Evolutionary conservation across 805 yeast genomes (phyloP).

Genomic region (Scheffersomyces coipomensis): DNA sequence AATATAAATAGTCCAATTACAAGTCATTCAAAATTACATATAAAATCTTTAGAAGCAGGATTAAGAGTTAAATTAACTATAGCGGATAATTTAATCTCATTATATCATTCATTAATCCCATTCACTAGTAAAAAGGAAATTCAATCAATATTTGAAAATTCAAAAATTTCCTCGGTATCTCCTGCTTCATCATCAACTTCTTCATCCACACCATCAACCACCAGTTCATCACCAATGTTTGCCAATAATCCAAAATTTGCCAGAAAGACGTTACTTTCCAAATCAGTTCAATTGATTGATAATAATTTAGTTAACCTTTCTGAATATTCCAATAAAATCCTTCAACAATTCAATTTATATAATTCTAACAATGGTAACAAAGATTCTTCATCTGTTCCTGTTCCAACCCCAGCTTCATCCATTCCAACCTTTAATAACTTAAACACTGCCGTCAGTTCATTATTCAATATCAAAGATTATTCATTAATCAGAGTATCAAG

Average conservation of each 20-base stretch:
- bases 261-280: conserved; percentile 13
- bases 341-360: conserved; percentile 25
- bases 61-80: conserved; percentile 48
- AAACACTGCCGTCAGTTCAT: conserved; percentile 43
- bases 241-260: conserved; percentile 1
- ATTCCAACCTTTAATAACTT: conserved; percentile 40
- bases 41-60: conserved; percentile 50
- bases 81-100: conserved; percentile 41
- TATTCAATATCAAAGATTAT: conserved; percentile 42
- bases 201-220: too few species aligned
- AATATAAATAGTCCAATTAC: not conserved
- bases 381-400: not conserved
- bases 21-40: conserved; percentile 28
- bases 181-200: too few species aligned
- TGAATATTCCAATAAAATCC: conserved; percentile 33
- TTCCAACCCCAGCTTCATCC: not conserved
- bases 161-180: too few species aligned
- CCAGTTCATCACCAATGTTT: too few species aligned
- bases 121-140: conserved; percentile 23
- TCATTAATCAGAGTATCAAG: conserved; percentile 52
- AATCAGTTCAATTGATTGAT: conserved; percentile 35
- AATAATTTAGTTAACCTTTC: conserved; percentile 36
- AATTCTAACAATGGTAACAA: not conserved
- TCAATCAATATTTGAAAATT: conserved; percentile 8
- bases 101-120: conserved; percentile 44